phyloP scores from a whole-genome alignment of 345 rosid genomes.

The Nephelium lappaceum region DNA sequence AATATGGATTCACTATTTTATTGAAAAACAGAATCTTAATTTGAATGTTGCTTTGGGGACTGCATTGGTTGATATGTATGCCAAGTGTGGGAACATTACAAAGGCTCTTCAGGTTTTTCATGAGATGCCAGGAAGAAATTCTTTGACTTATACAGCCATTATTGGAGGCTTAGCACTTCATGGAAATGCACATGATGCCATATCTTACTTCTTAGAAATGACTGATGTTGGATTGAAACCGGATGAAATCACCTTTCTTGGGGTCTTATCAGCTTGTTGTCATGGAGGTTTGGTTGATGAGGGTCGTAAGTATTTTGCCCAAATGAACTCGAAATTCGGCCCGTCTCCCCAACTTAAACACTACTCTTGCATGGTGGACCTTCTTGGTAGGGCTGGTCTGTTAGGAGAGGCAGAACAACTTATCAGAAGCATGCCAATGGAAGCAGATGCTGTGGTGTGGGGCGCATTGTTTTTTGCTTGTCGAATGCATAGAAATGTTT shows the following conservation, averaged over 20 bases:
- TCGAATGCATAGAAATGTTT: constrained; percentile 62
- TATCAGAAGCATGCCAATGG: constrained; percentile 69
- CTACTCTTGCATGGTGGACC: constrained; percentile 89
- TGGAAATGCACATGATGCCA: constrained; percentile 63
- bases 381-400: constrained; percentile 83
- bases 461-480: constrained; percentile 84
- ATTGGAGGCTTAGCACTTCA: constrained; percentile 81
- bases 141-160: constrained; percentile 76
- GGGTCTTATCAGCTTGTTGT: constrained; percentile 81
- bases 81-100: constrained; percentile 78
- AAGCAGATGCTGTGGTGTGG: constrained; percentile 80
- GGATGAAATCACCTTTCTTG: constrained; percentile 84
- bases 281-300: constrained; percentile 82
- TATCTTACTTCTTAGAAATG: constrained; percentile 72
- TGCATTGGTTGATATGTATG: constrained; percentile 83
- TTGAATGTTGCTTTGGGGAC: constrained; percentile 72
- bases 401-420: constrained; percentile 73
- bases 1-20: constrained; percentile 78
- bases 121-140: constrained; percentile 61
- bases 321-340: constrained; percentile 64
- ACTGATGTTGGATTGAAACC: constrained; percentile 62
- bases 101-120: constrained; percentile 71
- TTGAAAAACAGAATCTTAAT: constrained; percentile 54
- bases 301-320: constrained; percentile 64
- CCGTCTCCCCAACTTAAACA: constrained; percentile 68